phyloP scores from a whole-genome alignment of 1,139 yeast species.

The Blastobotrys proliferans region DNA sequence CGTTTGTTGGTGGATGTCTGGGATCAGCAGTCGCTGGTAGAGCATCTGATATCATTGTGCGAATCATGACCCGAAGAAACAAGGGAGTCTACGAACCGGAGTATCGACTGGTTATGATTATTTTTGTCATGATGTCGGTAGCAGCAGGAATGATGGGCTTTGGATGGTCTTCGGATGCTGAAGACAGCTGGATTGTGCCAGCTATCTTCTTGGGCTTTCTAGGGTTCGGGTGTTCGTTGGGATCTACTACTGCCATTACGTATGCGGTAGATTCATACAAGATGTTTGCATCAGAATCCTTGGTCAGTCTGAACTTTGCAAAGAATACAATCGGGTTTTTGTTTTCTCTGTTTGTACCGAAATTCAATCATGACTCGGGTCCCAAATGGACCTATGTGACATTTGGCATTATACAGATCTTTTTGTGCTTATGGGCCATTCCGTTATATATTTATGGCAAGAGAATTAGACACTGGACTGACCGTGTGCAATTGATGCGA shows the following conservation, averaged over 20 bases:
- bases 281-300: slow-evolving; percentile 55
- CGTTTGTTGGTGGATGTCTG: slow-evolving; percentile 55
- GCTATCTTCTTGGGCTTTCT: slow-evolving; percentile 52
- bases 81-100: slow-evolving; percentile 62
- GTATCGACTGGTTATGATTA: slow-evolving; percentile 51
- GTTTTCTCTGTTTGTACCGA: slow-evolving; percentile 54
- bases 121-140: slow-evolving; percentile 46
- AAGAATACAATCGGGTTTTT: slow-evolving; percentile 55
- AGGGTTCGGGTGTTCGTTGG: slow-evolving; percentile 57
- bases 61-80: slow-evolving; percentile 37
- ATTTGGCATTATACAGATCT: slow-evolving; percentile 51
- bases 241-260: slow-evolving; percentile 59
- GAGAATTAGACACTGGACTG: slow-evolving; percentile 46
- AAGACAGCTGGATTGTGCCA: slow-evolving; percentile 58
- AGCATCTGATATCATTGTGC: slow-evolving; percentile 45
- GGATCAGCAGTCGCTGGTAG: slow-evolving; percentile 56
- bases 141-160: slow-evolving; percentile 57
- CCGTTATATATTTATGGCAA: slow-evolving; percentile 58
- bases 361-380: slow-evolving; percentile 44
- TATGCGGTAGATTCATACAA: slow-evolving; percentile 57
- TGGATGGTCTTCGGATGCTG: slow-evolving; percentile 52
- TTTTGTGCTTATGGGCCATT: slow-evolving; percentile 47
- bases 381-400: slow-evolving; percentile 47
- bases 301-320: slow-evolving; percentile 52
- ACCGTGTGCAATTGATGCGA: slow-evolving; percentile 27